phyloP scores from a whole-genome alignment of 1,284 basidiomycete species.

The Fomitopsis betulina region DNA sequence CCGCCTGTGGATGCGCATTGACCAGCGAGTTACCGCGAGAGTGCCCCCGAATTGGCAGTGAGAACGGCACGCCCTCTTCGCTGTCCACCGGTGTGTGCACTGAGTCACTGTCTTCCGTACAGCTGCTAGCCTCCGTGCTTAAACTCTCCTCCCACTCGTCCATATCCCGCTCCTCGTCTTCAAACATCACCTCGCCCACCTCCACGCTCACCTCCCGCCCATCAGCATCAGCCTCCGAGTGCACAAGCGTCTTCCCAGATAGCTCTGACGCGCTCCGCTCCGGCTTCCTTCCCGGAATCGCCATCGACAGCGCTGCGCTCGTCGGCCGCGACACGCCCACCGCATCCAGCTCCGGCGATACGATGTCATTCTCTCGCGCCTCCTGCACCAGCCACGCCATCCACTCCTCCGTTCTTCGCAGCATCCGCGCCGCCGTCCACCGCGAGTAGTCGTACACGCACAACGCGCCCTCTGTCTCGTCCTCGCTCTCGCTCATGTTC shows the following conservation, averaged over 20 bases:
- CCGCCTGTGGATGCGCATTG: conserved; percentile 5
- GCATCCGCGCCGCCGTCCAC: conserved; percentile 53
- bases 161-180: conserved; percentile 28
- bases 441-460: conserved; percentile 35
- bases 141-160: conserved; percentile 22
- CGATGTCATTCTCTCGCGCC: conserved; percentile 22
- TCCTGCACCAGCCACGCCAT: conserved; percentile 43
- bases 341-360: not conserved
- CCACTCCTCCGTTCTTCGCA: conserved; percentile 42
- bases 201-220: not conserved
- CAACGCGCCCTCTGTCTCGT: not conserved
- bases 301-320: not conserved
- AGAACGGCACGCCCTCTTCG: conserved; percentile 4
- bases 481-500: not conserved
- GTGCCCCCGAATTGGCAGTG: conserved; percentile 9
- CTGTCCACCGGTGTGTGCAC: conserved; percentile 48
- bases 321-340: not conserved
- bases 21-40: conserved; percentile 1
- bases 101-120: conserved; percentile 43
- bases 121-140: conserved; percentile 49
- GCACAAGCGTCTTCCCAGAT: conserved; percentile 2
- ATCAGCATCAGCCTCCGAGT: not conserved
- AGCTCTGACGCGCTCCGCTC: not conserved
- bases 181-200: conserved; percentile 17
- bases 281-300: not conserved